Conservation (phyloP, 2,329 filamentous ascomycete species). For the Nigrograna mackinnonii region DNA sequence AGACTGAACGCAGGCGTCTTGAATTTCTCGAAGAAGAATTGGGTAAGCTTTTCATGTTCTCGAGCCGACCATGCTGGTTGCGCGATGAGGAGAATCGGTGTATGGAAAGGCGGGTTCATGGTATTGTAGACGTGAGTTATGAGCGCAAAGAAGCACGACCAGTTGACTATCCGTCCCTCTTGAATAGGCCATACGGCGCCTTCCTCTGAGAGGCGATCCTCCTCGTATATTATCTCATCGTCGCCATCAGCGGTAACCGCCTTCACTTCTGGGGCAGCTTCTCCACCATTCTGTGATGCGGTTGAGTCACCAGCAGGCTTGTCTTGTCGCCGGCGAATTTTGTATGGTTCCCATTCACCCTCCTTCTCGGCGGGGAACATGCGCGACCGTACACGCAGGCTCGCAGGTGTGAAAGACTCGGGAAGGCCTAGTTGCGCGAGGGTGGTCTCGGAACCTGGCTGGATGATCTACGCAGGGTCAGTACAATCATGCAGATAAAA, state of each 20-base stretch:
- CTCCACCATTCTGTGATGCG: conserved; percentile 28
- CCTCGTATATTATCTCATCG: conserved; percentile 74
- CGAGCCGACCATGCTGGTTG: conserved; percentile 89
- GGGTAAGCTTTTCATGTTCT: conserved; percentile 84
- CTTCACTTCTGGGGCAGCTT: conserved; percentile 20
- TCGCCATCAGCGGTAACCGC: conserved; percentile 50
- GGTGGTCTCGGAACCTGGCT: conserved; percentile 84
- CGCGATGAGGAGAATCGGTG: conserved; percentile 86
- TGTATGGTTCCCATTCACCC: conserved; percentile 80
- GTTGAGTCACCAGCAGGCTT: conserved; percentile 23
- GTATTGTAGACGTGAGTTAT: conserved; percentile 89
- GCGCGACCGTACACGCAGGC: conserved; percentile 82
- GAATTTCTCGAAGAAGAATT: conserved; percentile 97
- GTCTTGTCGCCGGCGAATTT: conserved; percentile 60
- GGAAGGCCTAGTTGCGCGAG: conserved; percentile 88
- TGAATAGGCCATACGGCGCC: conserved; percentile 86
- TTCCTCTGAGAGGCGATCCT: conserved; percentile 85
- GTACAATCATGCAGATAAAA: conserved; percentile 4
- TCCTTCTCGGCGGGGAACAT: conserved; percentile 84
- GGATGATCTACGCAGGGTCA: conserved; percentile 60
- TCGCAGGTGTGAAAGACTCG: conserved; percentile 90
- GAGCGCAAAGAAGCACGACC: conserved; percentile 91
- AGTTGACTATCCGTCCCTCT: conserved; percentile 83
- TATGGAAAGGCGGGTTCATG: conserved; percentile 90
- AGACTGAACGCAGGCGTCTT: conserved; percentile 90